A percentile compares a stretch with the other conserved stretches of the same genome.
Evolutionary conservation across 2,329 filamentous ascomycete species (phyloP).

Genomic region (Diplodia scrobiculata): DNA sequence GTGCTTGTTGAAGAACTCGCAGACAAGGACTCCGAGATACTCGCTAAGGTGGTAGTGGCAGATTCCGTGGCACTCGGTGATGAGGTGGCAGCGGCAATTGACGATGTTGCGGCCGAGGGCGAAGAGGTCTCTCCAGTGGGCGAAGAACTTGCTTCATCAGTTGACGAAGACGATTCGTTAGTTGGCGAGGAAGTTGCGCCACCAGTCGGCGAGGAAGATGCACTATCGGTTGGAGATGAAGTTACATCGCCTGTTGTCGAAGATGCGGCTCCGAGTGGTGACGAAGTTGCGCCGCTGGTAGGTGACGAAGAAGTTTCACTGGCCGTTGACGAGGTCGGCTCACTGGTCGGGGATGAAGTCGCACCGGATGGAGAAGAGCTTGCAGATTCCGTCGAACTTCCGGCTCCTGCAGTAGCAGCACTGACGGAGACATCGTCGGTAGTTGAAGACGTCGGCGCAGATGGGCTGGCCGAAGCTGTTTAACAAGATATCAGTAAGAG

Average conservation of each 20-base stretch:
- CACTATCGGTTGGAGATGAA: background rate
- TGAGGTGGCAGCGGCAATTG: background rate
- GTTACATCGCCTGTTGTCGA: background rate
- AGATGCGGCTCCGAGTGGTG: background rate
- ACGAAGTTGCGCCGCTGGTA: background rate
- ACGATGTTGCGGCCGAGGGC: background rate
- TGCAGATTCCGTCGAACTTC: slow-evolving; percentile 10
- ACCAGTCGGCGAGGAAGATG: slow-evolving; percentile 3
- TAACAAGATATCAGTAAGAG: background rate
- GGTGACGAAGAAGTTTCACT: background rate
- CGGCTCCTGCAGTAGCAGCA: background rate
- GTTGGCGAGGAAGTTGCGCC: background rate
- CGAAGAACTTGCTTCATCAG: background rate
- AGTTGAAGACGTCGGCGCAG: background rate
- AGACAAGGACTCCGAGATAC: background rate
- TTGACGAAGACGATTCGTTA: background rate
- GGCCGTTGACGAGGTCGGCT: background rate
- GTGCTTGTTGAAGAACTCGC: slow-evolving; percentile 15
- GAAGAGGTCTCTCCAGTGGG: background rate
- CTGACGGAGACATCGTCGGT: background rate
- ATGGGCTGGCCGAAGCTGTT: background rate
- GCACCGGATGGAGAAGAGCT: slow-evolving; percentile 2
- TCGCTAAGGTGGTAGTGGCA: background rate
- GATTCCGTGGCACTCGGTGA: background rate
- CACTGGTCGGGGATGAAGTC: slow-evolving; percentile 2